phyloP scores from a whole-genome alignment of 345 rosid genomes.

The Citrus australasica region DNA sequence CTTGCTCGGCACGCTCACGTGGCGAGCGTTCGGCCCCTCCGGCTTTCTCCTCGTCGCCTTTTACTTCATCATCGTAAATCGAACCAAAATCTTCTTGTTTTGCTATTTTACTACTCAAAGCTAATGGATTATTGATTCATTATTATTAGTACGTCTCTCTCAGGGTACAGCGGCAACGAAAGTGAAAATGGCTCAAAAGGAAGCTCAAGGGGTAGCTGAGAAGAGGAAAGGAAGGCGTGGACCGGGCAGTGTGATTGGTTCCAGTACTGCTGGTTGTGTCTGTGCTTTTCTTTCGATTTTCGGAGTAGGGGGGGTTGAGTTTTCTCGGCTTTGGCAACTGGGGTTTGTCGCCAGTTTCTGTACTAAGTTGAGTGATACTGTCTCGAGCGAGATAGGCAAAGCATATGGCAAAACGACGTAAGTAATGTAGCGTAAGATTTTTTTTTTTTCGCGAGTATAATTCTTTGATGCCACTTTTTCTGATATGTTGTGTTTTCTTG shows the following conservation, averaged over 20 bases:
- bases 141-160: conserved; percentile 14
- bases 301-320: conserved; percentile 60
- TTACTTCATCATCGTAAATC: conserved; percentile 61
- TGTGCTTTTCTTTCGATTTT: conserved; percentile 74
- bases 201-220: conserved; percentile 94
- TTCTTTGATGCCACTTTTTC: background rate
- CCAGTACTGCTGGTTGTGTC: conserved; percentile 95
- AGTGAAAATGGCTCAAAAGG: conserved; percentile 95
- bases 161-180: conserved; percentile 96
- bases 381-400: conserved; percentile 94
- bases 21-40: conserved; percentile 91
- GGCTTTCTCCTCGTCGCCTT: conserved; percentile 86
- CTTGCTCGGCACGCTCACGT: conserved; percentile 82
- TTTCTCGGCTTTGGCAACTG: conserved; percentile 61
- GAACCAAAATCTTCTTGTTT: background rate
- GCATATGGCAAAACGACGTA: conserved; percentile 96
- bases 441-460: background rate
- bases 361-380: conserved; percentile 92
- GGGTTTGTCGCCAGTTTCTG: conserved; percentile 97
- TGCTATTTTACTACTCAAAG: background rate
- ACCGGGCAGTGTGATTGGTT: conserved; percentile 95
- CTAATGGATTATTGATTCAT: conserved; percentile 9
- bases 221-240: conserved; percentile 94
- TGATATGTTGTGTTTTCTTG: background rate
- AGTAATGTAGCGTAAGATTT: conserved; percentile 26